Percentiles rank a stretch among this genome's conserved stretches.
Conservation (phyloP, 2,329 filamentous ascomycete genomes). For the Microdochium paspali region DNA sequence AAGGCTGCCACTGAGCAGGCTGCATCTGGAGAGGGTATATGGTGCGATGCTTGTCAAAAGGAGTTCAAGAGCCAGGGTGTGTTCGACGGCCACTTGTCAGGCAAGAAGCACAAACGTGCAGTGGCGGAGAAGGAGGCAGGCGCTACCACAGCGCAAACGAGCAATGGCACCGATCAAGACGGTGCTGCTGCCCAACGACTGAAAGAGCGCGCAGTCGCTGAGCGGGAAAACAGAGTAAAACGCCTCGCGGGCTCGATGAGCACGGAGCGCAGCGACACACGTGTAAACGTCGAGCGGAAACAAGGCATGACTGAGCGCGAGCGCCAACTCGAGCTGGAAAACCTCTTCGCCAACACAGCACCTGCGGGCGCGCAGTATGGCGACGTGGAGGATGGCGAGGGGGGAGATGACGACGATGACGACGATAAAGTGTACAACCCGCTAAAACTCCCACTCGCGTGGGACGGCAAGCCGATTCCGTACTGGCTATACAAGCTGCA, state of each 20-base stretch:
- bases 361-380: constrained; percentile 25
- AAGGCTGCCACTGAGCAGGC: constrained; percentile 23
- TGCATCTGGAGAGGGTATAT: constrained; percentile 55
- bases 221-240: constrained; percentile 76
- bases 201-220: constrained; percentile 85
- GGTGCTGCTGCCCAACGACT: constrained; percentile 41
- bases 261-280: constrained; percentile 78
- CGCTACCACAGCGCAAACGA: constrained; percentile 12
- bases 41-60: constrained; percentile 88
- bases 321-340: constrained; percentile 86
- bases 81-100: constrained; percentile 78
- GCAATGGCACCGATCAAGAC: constrained; percentile 15
- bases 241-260: constrained; percentile 75
- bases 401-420: constrained; percentile 61
- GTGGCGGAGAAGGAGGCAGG: constrained; percentile 47
- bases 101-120: constrained; percentile 87
- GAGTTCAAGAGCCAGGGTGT: constrained; percentile 95
- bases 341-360: constrained; percentile 49
- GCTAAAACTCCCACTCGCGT: constrained; percentile 86
- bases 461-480: constrained; percentile 98
- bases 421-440: constrained; percentile 95
- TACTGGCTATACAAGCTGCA: constrained; percentile 99
- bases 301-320: constrained; percentile 97
- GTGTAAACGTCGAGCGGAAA: constrained; percentile 90
- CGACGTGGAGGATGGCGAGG: constrained; percentile 48